Evolutionary conservation across 495 filamentous ascomycete genomes (phyloP).

Genomic region (Hypoxylon trugodes): DNA sequence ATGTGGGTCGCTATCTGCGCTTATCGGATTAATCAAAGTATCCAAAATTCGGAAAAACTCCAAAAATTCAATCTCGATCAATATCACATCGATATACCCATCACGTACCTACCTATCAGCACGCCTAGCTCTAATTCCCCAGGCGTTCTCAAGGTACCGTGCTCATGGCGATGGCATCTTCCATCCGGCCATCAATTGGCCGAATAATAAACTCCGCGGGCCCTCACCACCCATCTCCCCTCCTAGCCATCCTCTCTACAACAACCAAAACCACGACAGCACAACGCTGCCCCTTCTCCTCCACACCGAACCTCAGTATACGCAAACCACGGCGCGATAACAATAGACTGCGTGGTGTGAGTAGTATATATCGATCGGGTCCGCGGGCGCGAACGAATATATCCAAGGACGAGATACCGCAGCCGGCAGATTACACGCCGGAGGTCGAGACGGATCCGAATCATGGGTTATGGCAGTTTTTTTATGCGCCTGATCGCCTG

Average conservation of each 20-base stretch:
- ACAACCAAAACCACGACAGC: conserved; percentile 14
- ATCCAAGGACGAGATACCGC: conserved; percentile 74
- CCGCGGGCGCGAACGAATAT: conserved; percentile 73
- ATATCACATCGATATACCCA: conserved; percentile 11
- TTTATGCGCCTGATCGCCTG: conserved; percentile 69
- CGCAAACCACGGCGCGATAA: conserved; percentile 59
- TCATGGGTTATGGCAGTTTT: conserved; percentile 96
- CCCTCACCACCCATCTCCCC: conserved; percentile 19
- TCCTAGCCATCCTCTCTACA: conserved; percentile 13
- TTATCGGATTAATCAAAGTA: conserved; percentile 41
- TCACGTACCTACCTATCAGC: not conserved
- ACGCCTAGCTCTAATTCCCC: not conserved
- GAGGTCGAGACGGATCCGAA: conserved; percentile 68
- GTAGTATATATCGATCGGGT: conserved; percentile 79
- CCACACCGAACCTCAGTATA: conserved; percentile 37
- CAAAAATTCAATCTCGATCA: conserved; percentile 39
- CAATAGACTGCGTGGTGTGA: conserved; percentile 79
- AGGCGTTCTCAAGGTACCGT: conserved; percentile 7
- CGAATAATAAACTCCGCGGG: conserved; percentile 31
- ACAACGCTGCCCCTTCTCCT: conserved; percentile 41
- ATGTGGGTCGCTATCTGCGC: not conserved
- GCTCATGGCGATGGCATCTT: conserved; percentile 53
- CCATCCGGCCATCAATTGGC: conserved; percentile 56
- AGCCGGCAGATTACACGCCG: conserved; percentile 68
- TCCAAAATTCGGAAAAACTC: too few species aligned